Base-by-base conservation (phyloP, 768 basidiomycete species). In the Lepiota venenata region DNA sequence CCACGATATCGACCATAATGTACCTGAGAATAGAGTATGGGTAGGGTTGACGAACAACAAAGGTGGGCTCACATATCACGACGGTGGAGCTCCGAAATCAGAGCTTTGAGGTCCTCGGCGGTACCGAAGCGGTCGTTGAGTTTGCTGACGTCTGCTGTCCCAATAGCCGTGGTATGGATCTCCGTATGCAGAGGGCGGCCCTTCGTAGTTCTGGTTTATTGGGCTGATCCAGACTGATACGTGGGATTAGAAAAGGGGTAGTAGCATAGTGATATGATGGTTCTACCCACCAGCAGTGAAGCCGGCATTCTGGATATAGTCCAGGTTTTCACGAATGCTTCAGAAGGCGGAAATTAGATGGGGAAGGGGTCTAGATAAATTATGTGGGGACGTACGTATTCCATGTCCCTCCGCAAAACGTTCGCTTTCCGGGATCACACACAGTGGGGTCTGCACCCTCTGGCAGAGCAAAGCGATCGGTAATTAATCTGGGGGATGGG, bases 331-430 rank as follows among this genome's bases (percentile, higher is more conserved):
- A 54, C 74, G 80, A 58, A 93, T 80, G 8, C 81, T 82, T 43
- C 55, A 46, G 29, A 21, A 52, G 15, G 52, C 41, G 41, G 38
- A 38, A 32, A 47, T 16, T 2, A 25, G 25, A 5, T 38, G 39
- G 15, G 36, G 57, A 0, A 18, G 16, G 35, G 20, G 3, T 14
- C 11, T n/a, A 25, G 21, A 18, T 12, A 27, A 4, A 29, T 38
- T 3, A 25, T 35, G 32, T 32, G 10, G 46, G 9, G 36, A 66
- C 76, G 57, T 39, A 77, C 77, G 82, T 75, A 49, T 80, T 83
- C 88, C 89, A 93, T n/a, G 84, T 90, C 4, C 91, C 90, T n/a
- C 91, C 91, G 57, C 91, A 93, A 76, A 82, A 91, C 0, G 85
- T 86, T 63, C 83, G 86, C 18, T 74, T 64, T 22, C 66, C 72